Evolutionary conservation across 495 filamentous ascomycete species (phyloP).

Genomic region (Articulospora tetracladia): DNA sequence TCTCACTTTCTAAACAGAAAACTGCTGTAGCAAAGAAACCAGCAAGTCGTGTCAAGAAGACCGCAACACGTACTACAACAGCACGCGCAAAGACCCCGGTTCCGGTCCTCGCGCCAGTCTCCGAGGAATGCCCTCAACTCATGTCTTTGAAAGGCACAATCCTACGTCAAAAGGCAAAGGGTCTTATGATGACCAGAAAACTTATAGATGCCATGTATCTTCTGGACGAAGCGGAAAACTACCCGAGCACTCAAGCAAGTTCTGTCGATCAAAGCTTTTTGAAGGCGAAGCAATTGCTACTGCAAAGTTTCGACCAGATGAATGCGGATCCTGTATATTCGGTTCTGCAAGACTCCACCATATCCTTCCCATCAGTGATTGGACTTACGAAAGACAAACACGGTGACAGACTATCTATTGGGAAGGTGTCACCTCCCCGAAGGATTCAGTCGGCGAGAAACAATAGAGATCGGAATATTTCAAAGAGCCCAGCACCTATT

Average conservation of each 20-base stretch:
- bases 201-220: slow-evolving; percentile 47
- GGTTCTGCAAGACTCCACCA: slow-evolving; percentile 85
- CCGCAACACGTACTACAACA: slow-evolving; percentile 18
- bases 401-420: slow-evolving; percentile 15
- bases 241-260: slow-evolving; percentile 36
- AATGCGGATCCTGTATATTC: slow-evolving; percentile 80
- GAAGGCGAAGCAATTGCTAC: slow-evolving; percentile 54
- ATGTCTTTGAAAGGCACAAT: slow-evolving; percentile 56
- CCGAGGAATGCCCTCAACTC: slow-evolving; percentile 52
- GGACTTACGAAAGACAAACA: slow-evolving; percentile 18
- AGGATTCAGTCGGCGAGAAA: slow-evolving; percentile 8
- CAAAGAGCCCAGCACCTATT: slow-evolving; percentile 16
- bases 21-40: neutral
- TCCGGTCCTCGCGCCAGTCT: slow-evolving; percentile 22
- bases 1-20: slow-evolving; percentile 27
- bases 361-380: slow-evolving; percentile 69
- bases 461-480: neutral
- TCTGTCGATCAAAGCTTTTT: slow-evolving; percentile 45
- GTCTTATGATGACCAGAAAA: slow-evolving; percentile 50
- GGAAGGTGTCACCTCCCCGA: slow-evolving; percentile 11
- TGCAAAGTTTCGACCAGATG: slow-evolving; percentile 63
- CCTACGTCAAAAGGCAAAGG: slow-evolving; percentile 59
- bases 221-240: slow-evolving; percentile 44
- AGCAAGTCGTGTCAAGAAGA: slow-evolving; percentile 21
- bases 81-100: slow-evolving; percentile 23